A percentile compares a stretch with the other conserved stretches of the same genome.
phyloP scores from a whole-genome alignment of 371 early-diverging fungal genomes.

The Zopfochytrium polystomum region DNA sequence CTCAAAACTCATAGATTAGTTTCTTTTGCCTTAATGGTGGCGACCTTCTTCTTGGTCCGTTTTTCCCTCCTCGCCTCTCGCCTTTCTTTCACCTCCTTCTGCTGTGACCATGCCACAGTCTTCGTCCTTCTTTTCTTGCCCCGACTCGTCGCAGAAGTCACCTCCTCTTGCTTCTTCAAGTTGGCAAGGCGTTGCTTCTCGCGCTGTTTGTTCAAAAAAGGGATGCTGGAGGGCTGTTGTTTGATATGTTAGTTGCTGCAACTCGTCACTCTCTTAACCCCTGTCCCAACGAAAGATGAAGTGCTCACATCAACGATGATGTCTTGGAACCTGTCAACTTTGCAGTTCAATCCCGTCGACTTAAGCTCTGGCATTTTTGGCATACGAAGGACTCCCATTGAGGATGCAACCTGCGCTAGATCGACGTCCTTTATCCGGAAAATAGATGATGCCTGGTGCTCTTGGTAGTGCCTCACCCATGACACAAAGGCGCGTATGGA shows the following conservation, averaged over 20 bases:
- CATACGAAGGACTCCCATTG: slow-evolving; percentile 73
- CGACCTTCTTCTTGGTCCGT: slow-evolving; percentile 51
- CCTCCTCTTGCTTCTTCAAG: slow-evolving; percentile 28
- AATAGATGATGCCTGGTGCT: slow-evolving; percentile 90
- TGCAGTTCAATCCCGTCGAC: too few relatives aligned
- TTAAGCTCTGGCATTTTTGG: slow-evolving; percentile 94
- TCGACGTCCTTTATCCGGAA: slow-evolving; percentile 85
- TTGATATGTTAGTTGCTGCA: neutral
- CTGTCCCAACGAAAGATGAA: slow-evolving; percentile 32
- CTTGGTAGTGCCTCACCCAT: slow-evolving; percentile 82
- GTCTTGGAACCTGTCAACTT: slow-evolving; percentile 34
- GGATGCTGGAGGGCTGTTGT: slow-evolving; percentile 12
- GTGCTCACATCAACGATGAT: slow-evolving; percentile 48
- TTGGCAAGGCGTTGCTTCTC: slow-evolving; percentile 73
- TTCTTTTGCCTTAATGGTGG: too few relatives aligned
- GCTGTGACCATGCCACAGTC: slow-evolving; percentile 69
- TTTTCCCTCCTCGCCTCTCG: slow-evolving; percentile 65
- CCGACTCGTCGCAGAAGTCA: slow-evolving; percentile 11
- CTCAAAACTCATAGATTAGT: too few relatives aligned
- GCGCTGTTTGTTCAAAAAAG: slow-evolving; percentile 40
- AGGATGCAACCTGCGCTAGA: slow-evolving; percentile 65
- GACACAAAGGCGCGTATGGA: slow-evolving; percentile 85
- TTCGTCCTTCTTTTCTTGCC: slow-evolving; percentile 20
- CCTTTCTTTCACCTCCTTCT: slow-evolving; percentile 63
- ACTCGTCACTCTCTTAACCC: neutral